phyloP scores from a whole-genome alignment of 148 eudicot genomes.

The Dysphania ambrosioides region DNA sequence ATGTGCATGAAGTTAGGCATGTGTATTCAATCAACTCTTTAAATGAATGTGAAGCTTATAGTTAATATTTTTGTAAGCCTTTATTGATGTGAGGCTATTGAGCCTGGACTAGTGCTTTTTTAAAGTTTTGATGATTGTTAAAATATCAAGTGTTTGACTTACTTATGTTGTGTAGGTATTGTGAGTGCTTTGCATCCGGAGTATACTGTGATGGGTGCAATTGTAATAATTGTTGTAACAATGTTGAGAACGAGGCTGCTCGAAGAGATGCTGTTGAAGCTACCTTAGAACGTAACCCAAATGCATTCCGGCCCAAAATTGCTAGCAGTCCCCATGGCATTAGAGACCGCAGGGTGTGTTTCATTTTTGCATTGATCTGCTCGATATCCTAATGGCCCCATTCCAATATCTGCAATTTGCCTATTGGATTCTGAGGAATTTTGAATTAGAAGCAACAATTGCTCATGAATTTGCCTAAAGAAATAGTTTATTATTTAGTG shows the following conservation, averaged over 20 bases:
- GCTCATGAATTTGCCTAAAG: not conserved
- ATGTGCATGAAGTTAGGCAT: not conserved
- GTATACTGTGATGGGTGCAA: constrained; percentile 97
- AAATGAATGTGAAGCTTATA: not conserved
- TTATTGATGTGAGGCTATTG: not conserved
- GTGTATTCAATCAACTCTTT: not conserved
- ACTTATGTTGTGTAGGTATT: constrained; percentile 59
- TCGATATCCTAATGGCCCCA: not conserved
- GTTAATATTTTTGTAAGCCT: not conserved
- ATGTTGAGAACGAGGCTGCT: constrained; percentile 89
- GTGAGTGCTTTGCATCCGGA: constrained; percentile 99
- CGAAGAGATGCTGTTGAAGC: constrained; percentile 95
- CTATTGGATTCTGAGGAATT: not conserved
- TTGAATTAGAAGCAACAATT: not conserved
- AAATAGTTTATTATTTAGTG: not conserved
- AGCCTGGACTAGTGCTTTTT: not conserved
- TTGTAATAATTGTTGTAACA: constrained; percentile 87
- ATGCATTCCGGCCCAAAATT: constrained; percentile 98
- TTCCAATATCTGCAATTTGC: not conserved
- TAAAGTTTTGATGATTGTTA: not conserved
- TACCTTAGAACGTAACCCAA: constrained; percentile 96
- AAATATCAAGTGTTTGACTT: not conserved
- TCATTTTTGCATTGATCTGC: constrained; percentile 5
- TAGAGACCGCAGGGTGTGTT: constrained; percentile 60
- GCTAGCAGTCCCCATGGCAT: constrained; percentile 92